Conservation (phyloP, 129 eudicot species). For the Gnaphalium uliginosum region DNA sequence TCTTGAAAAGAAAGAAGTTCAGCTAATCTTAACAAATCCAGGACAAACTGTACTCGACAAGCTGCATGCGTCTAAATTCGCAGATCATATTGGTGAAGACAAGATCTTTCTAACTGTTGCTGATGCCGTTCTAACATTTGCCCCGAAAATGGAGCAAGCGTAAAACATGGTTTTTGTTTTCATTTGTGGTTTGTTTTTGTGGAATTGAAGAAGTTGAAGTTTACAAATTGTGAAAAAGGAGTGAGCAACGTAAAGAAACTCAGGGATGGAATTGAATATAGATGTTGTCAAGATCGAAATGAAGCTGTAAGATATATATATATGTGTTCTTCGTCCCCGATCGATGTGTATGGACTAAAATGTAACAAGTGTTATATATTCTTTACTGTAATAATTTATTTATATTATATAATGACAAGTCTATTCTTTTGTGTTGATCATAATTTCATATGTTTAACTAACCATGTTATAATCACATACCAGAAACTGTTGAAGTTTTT, state of each 20-base stretch:
- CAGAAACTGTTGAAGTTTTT: no score
- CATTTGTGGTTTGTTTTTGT: conserved; percentile 5
- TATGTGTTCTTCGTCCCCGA: background rate
- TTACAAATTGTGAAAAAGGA: conserved; percentile 13
- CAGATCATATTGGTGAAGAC: conserved; percentile 59
- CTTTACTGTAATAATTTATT: conserved; percentile 9
- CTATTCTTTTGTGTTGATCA: background rate
- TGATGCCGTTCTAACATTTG: conserved; percentile 63
- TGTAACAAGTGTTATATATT: conserved; percentile 12
- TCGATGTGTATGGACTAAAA: background rate
- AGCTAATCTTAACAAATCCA: conserved; percentile 81
- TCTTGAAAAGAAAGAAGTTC: conserved; percentile 56
- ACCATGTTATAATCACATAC: background rate
- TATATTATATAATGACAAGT: background rate
- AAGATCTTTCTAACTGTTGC: conserved; percentile 67
- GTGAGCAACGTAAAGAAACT: background rate
- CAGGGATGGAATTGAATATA: background rate
- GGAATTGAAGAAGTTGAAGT: background rate
- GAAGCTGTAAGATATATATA: background rate
- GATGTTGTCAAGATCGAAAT: background rate
- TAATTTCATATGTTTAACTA: background rate
- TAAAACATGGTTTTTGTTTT: background rate
- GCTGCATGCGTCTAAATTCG: conserved; percentile 59
- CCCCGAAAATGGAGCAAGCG: conserved; percentile 56
- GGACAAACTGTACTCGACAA: conserved; percentile 71